A percentile compares a stretch with the other conserved stretches of the same genome.
phyloP scores from a whole-genome alignment of 495 filamentous ascomycete genomes.

The Penicillium cinerascens region DNA sequence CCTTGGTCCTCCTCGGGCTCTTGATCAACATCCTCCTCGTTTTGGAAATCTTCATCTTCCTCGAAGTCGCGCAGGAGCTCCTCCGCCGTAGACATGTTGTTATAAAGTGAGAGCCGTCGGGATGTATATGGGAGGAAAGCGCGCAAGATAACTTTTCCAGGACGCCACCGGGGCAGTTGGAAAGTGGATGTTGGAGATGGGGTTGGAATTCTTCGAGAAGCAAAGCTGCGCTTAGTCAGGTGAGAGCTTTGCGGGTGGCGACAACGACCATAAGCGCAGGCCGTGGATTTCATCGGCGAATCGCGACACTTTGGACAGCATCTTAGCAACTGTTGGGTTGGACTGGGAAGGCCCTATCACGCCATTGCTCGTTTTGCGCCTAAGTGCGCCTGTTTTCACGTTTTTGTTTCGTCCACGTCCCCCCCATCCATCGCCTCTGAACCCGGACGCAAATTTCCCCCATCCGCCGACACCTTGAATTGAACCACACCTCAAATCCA shows the following conservation, averaged over 20 bases:
- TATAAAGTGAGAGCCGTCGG: neutral
- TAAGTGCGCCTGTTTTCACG: neutral
- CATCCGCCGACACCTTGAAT: neutral
- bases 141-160: neutral
- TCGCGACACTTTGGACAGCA: slow-evolving; percentile 1
- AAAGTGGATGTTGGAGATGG: neutral
- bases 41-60: slow-evolving; percentile 34
- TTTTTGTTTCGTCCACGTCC: neutral
- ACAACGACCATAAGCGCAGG: slow-evolving; percentile 12
- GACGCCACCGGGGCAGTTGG: slow-evolving; percentile 10
- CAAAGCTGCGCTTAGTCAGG: slow-evolving; percentile 16
- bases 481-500: neutral
- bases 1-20: slow-evolving; percentile 28
- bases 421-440: neutral
- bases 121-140: neutral
- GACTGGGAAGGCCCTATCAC: neutral
- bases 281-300: slow-evolving; percentile 12
- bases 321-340: neutral
- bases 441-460: slow-evolving; percentile 2
- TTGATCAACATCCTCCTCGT: slow-evolving; percentile 23
- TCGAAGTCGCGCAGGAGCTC: slow-evolving; percentile 47
- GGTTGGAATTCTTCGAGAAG: neutral
- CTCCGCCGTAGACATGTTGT: slow-evolving; percentile 44
- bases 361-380: neutral
- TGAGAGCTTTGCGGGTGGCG: slow-evolving; percentile 18